phyloP scores from a whole-genome alignment of 2,329 filamentous ascomycete species.

The Paecilomyces dactylethromorphus region DNA sequence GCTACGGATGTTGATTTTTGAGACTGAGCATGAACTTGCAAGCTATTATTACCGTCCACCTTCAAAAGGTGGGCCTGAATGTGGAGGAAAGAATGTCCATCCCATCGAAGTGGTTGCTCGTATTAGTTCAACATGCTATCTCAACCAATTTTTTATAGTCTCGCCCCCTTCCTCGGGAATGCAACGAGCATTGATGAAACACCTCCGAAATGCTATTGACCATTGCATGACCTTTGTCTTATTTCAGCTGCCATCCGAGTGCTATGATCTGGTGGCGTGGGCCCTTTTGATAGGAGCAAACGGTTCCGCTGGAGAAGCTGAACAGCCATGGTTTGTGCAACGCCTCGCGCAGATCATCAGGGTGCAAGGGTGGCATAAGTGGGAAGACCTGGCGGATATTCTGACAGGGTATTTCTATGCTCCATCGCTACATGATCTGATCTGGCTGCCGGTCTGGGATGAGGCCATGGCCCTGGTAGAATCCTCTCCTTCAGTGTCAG shows the following conservation, averaged over 20 bases:
- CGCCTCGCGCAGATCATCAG: slow-evolving; percentile 16
- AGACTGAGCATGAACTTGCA: slow-evolving; percentile 31
- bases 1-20: slow-evolving; percentile 25
- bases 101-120: slow-evolving; percentile 24
- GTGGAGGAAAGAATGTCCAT: slow-evolving; percentile 6
- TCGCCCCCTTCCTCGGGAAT: slow-evolving; percentile 26
- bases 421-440: slow-evolving; percentile 12
- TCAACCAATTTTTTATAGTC: slow-evolving; percentile 26
- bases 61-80: neutral
- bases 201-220: slow-evolving; percentile 16
- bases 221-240: slow-evolving; percentile 13
- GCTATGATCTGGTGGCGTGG: slow-evolving; percentile 23
- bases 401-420: slow-evolving; percentile 24
- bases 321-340: slow-evolving; percentile 25
- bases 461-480: slow-evolving; percentile 19
- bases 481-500: neutral
- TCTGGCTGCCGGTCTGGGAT: slow-evolving; percentile 24
- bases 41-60: slow-evolving; percentile 25
- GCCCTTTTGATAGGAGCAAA: slow-evolving; percentile 27
- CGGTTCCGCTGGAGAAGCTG: slow-evolving; percentile 18
- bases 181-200: slow-evolving; percentile 25
- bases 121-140: slow-evolving; percentile 23
- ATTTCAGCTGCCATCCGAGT: slow-evolving; percentile 10
- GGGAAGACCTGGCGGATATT: slow-evolving; percentile 20
- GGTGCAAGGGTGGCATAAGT: slow-evolving; percentile 22